Conservation (phyloP, 2,329 filamentous ascomycete genomes). For the Beauveria caledonica region DNA sequence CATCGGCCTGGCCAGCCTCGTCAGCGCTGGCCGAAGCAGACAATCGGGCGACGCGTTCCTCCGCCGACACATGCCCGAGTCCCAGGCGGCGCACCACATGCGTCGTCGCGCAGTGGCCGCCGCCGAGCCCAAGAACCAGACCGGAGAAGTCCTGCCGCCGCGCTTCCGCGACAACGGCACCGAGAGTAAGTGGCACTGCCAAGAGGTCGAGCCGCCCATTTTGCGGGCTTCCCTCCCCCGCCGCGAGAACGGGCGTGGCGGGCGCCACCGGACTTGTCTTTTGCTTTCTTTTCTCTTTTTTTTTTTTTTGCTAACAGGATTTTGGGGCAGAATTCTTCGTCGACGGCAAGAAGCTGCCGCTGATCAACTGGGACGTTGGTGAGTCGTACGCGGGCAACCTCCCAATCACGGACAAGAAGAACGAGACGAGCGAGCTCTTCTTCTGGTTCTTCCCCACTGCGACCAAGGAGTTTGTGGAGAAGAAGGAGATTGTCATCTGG, state of each 20-base stretch:
- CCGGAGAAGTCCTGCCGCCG: not conserved
- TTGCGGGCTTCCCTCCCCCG: not conserved
- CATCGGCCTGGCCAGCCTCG: slow-evolving; percentile 3
- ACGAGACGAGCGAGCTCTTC: slow-evolving; percentile 35
- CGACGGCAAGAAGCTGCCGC: slow-evolving; percentile 53
- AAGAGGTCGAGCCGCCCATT: not conserved
- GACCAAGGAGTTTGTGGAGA: slow-evolving; percentile 24
- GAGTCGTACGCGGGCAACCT: slow-evolving; percentile 52
- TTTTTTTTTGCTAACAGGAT: not conserved
- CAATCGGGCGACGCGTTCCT: not conserved
- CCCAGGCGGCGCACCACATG: not conserved
- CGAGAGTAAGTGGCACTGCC: slow-evolving; percentile 13
- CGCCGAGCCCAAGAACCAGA: not conserved
- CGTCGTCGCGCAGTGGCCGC: not conserved
- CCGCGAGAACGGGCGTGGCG: not conserved
- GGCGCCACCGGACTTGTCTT: not conserved
- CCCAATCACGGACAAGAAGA: slow-evolving; percentile 38
- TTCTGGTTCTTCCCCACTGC: slow-evolving; percentile 48
- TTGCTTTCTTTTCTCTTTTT: too few species aligned
- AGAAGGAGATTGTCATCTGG: slow-evolving; percentile 42
- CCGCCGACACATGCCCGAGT: not conserved
- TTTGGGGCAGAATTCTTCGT: slow-evolving; percentile 42
- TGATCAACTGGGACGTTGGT: slow-evolving; percentile 55
- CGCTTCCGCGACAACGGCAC: slow-evolving; percentile 16
- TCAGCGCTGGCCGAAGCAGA: not conserved